Percentiles rank a stretch among this genome's conserved stretches.
phyloP scores from a whole-genome alignment of 176 grass and related monocot species.

The Aechmea fasciata region DNA sequence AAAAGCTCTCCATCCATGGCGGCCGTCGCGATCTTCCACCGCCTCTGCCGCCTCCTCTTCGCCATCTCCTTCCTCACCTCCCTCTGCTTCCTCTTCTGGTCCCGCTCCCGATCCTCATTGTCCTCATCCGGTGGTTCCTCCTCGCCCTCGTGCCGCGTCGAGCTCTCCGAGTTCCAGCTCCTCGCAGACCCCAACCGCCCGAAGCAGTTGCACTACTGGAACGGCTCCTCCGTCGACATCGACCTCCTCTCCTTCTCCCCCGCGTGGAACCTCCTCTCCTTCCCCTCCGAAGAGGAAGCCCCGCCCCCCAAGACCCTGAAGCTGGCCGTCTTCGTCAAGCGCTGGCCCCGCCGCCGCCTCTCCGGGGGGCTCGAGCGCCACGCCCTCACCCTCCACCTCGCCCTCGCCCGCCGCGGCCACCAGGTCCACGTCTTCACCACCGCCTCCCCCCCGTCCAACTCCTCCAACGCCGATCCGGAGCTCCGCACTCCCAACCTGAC shows the following conservation, averaged over 20 bases:
- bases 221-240: constrained; percentile 12
- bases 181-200: background rate
- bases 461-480: constrained; percentile 6
- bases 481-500: background rate
- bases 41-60: constrained; percentile 24
- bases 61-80: constrained; percentile 19
- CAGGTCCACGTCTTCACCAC: constrained; percentile 47
- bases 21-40: constrained; percentile 4
- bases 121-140: background rate
- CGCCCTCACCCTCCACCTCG: constrained; percentile 33
- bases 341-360: constrained; percentile 24
- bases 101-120: background rate
- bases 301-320: constrained; percentile 24
- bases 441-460: constrained; percentile 19
- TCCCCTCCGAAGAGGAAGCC: constrained; percentile 15
- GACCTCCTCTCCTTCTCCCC: constrained; percentile 37
- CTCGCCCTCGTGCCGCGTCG: background rate
- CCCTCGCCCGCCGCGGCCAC: constrained; percentile 38
- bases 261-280: constrained; percentile 38
- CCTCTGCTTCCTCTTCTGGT: constrained; percentile 8
- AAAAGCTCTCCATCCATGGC: background rate
- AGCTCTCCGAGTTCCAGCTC: background rate
- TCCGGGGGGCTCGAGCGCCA: constrained; percentile 46
- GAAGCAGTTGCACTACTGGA: background rate
- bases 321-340: constrained; percentile 45